A percentile compares a stretch with the other conserved stretches of the same genome.
phyloP scores from a whole-genome alignment of 23 red algal genomes.

The Chondrus crispus region DNA sequence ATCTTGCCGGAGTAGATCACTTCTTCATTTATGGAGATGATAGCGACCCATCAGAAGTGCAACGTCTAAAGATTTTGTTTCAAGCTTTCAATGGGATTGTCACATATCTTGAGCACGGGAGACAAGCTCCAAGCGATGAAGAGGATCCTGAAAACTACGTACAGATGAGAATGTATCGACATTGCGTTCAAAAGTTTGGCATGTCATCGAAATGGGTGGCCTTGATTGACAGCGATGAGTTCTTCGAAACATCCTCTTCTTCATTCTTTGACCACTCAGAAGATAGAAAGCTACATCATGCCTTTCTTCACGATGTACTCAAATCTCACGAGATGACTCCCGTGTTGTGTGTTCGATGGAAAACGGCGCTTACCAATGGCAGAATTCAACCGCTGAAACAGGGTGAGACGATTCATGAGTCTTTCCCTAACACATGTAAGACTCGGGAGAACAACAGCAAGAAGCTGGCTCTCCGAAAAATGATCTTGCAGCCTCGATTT shows the following conservation, averaged over 20 bases:
- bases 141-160: slow-evolving; percentile 32
- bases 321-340: slow-evolving; percentile 4
- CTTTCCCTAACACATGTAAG: slow-evolving; percentile 31
- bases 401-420: slow-evolving; percentile 1
- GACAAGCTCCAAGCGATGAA: slow-evolving; percentile 1
- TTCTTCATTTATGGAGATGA: slow-evolving; percentile 57
- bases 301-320: slow-evolving; percentile 39
- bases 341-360: slow-evolving; percentile 48
- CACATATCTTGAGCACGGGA: slow-evolving; percentile 6
- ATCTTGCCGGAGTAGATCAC: slow-evolving; percentile 53
- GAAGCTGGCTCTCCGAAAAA: slow-evolving; percentile 24
- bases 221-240: slow-evolving; percentile 64
- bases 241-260: slow-evolving; percentile 43
- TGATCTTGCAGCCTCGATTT: slow-evolving; percentile 30
- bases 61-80: slow-evolving; percentile 2
- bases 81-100: slow-evolving; percentile 7
- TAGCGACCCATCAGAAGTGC: background rate
- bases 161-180: slow-evolving; percentile 38
- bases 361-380: slow-evolving; percentile 50
- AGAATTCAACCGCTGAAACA: slow-evolving; percentile 2
- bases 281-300: background rate
- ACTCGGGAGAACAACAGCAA: slow-evolving; percentile 1
- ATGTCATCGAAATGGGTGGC: slow-evolving; percentile 38
- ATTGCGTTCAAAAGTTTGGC: slow-evolving; percentile 35
- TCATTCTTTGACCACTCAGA: background rate